These are phyloP conservation scores for Silene vulgaris DNA, from an alignment of 179 eudicot species.

Conservation along the genomic window DNA sequence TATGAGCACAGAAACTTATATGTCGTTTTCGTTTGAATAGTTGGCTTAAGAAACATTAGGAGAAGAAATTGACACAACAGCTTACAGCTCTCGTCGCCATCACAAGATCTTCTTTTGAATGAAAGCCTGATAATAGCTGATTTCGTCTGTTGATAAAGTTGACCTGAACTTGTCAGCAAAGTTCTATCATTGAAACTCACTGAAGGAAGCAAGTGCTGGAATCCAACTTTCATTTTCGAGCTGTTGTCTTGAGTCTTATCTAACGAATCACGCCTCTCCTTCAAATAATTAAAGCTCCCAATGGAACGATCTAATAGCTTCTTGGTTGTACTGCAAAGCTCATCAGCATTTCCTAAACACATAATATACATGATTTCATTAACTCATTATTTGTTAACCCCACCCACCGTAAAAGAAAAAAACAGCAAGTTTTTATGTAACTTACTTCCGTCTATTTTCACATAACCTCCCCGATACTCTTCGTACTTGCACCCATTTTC, in stretches of 20 bases:
- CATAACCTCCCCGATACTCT: conserved; percentile 44
- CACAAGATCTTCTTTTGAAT: conserved; percentile 53
- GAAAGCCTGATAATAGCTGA: conserved; percentile 64
- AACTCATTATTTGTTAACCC: not conserved
- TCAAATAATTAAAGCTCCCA: conserved; percentile 47
- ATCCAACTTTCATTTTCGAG: conserved; percentile 38
- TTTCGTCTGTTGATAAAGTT: conserved; percentile 37
- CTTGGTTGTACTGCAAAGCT: conserved; percentile 25
- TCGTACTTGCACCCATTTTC: conserved; percentile 45
- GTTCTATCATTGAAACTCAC: conserved; percentile 55
- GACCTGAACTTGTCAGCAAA: conserved; percentile 29
- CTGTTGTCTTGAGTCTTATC: conserved; percentile 38
- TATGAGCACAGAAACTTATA: not conserved
- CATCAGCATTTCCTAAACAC: conserved; percentile 36
- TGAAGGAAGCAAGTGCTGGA: conserved; percentile 49
- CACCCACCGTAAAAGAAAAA: not conserved
- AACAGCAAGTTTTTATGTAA: conserved; percentile 9
- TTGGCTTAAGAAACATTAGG: not conserved
- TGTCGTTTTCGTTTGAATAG: too few relatives aligned
- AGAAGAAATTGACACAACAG: not conserved
- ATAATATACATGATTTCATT: conserved; percentile 5
- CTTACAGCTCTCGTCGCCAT: conserved; percentile 50
- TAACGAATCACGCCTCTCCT: conserved; percentile 34
- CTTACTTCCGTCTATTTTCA: conserved; percentile 39
- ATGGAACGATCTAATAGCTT: conserved; percentile 35